Evolutionary conservation across 208 protist genomes (phyloP), one percentile per base, ranked within the genome.

Genomic region (Phytomonas sp.): DNA sequence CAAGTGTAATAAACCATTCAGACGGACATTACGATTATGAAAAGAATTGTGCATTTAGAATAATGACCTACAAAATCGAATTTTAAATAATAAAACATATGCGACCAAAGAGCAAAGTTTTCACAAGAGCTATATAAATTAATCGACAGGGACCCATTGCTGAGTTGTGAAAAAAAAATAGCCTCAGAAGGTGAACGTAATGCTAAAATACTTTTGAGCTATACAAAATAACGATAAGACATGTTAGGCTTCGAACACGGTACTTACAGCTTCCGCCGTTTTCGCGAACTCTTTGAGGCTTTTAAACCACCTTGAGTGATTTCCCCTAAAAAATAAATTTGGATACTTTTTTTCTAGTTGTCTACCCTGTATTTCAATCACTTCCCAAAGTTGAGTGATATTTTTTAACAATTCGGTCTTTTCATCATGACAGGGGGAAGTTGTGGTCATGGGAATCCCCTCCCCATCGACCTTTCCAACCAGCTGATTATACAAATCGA

Each of bases 271-370:
- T 40, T 82, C 82, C 16, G 82, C 78, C 52, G 89, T 84, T 29
- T 81, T 77, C 14, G 92, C 72, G 0, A 92, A 36, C 14, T 68
- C 76, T 56, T 75, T 73, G 14, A 88, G 62, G 4, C 78, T 75
- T 31, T 77, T 31, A 8, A 60, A 42, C 82, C 78, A 84, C 61
- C 81, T 80, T 64, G 83, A 66, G 68, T 82, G 85, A 45, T 72
- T 70, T n/a, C 84, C 80, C 36, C 87, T 81, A 64, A 80, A 87
- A 70, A 92, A 95, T 0, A 84, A 45, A 0, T 79, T 82, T 11
- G 77, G 78, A 67, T 88, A 93, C 32, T 79, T 73, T 10, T 56
- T 52, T 78, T 95, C 90, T 66, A 95, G 79, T 33, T 83, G 74
- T 26, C 66, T 72, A 16, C 76, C 90, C 37, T 92, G 79, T 36